Evolutionary conservation across 1,139 yeast genomes (phyloP), one percentile per base, ranked within the genome.

Genomic region (Geotrichum macrosporum): DNA sequence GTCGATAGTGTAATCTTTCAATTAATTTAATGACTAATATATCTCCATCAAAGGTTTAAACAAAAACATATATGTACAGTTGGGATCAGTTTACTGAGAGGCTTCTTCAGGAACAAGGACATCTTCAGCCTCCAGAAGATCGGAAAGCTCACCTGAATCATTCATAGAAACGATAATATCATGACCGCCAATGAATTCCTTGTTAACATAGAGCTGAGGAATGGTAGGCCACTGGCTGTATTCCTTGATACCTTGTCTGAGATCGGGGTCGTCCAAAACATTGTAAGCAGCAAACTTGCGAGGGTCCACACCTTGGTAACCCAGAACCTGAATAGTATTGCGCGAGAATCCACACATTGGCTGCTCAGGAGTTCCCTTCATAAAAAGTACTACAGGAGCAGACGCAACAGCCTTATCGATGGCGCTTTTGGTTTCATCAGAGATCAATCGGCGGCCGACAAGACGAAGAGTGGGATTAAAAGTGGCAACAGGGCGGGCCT

Each of bases 281-380:
- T 94, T 92, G 69, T 84, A 94, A 31, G 98, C 98, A 40, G 97
- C 96, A 68, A 94, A 89, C 67, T 92, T 89, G 40, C 72, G 77
- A 4, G 98, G 98, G 66, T 94, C 96, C 27, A 94, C 97, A 49
- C 98, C 98, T 65, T 89, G 95, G 65, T 88, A 94, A 16, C 98
- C 97, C 54, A 94, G 75, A 41, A 88, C 77, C 64, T 87, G 94
- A 57, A 94, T 89, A 15, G 96, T 86, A 45, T 95, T 95, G 62
- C 96, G 78, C 5, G 96, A 88, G 63, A 94, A 94, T 1, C 99
- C 98, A 73, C 99, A 94, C 61, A 88, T 95, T 26, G 99, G 99
- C 50, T 85, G 87, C 61, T 89, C 96, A 1, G 99, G 99, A 1
- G 98, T 94, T 33, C 72, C 72, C 57, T 67, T 67, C 71, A 67